Conservation (phyloP, 768 basidiomycete genomes). For the Termitomyces sp. region DNA sequence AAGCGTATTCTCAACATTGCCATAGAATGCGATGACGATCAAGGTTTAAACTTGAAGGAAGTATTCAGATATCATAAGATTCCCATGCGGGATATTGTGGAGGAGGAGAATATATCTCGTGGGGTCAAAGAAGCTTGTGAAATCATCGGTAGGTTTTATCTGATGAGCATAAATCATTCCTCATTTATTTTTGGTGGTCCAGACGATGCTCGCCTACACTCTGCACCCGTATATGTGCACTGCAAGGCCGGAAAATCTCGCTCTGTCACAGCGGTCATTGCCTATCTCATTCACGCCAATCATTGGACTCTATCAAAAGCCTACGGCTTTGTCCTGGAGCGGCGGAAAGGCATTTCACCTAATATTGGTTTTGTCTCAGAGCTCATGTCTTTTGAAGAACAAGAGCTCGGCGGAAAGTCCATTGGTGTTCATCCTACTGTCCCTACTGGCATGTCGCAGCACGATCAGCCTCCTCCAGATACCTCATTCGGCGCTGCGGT, state of each 20-base stretch:
- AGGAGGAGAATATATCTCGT: constrained; percentile 82
- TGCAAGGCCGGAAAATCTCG: constrained; percentile 96
- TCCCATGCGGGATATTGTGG: constrained; percentile 93
- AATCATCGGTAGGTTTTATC: constrained; percentile 64
- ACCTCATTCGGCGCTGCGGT: constrained; percentile 39
- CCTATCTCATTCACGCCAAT: constrained; percentile 95
- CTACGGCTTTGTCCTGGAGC: constrained; percentile 87
- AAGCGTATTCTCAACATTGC: constrained; percentile 90
- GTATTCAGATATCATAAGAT: constrained; percentile 81
- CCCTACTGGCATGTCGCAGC: constrained; percentile 17
- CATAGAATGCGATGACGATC: constrained; percentile 82
- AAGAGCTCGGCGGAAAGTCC: constrained; percentile 76
- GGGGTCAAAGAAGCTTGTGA: constrained; percentile 85
- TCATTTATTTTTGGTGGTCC: not conserved
- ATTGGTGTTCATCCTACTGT: constrained; percentile 53
- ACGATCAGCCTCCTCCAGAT: constrained; percentile 19
- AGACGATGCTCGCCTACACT: constrained; percentile 92
- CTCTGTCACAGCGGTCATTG: constrained; percentile 94
- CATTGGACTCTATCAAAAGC: constrained; percentile 94
- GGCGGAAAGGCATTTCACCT: constrained; percentile 91
- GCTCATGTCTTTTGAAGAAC: constrained; percentile 94
- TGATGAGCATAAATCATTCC: not conserved
- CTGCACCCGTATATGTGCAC: constrained; percentile 89
- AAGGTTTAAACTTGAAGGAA: constrained; percentile 59
- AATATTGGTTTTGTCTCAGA: constrained; percentile 98